phyloP scores from a whole-genome alignment of 2,329 filamentous ascomycete species.

The Nemania sp. region DNA sequence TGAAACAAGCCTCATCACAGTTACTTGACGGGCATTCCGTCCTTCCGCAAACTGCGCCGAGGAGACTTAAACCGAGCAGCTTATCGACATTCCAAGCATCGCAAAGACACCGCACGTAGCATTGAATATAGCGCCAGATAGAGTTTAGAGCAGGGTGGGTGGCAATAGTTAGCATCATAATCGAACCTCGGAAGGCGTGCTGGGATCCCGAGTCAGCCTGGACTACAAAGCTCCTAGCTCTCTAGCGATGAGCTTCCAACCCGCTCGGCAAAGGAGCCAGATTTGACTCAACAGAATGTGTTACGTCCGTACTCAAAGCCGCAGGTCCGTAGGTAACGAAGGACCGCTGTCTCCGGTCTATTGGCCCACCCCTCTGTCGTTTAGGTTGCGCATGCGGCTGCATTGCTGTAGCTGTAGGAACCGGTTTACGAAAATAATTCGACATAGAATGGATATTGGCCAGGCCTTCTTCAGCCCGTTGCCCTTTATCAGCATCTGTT shows the following conservation, averaged over 20 bases:
- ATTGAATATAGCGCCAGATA: no score
- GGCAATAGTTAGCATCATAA: no score
- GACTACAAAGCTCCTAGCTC: not conserved
- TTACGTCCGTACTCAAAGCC: not conserved
- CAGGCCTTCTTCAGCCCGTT: not conserved
- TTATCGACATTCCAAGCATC: no score
- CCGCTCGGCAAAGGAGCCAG: not conserved
- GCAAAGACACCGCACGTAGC: no score
- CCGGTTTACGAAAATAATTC: conserved; percentile 8
- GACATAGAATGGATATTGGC: conserved; percentile 32
- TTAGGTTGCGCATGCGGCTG: conserved; percentile 5
- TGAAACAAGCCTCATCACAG: not conserved
- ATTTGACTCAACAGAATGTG: not conserved
- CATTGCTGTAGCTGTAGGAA: not conserved
- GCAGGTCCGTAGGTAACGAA: conserved; percentile 27
- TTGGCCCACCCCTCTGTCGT: conserved; percentile 16
- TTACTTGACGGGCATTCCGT: not conserved
- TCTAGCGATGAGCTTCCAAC: no score
- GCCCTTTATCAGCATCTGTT: conserved; percentile 14
- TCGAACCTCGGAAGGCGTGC: no score
- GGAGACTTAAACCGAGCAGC: no score
- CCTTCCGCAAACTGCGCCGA: no score
- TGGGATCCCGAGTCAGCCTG: not conserved
- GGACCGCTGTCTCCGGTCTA: conserved; percentile 19
- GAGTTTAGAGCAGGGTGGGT: not conserved